phyloP scores from a whole-genome alignment of 176 grass and related monocot species.

The Zoysia japonica region DNA sequence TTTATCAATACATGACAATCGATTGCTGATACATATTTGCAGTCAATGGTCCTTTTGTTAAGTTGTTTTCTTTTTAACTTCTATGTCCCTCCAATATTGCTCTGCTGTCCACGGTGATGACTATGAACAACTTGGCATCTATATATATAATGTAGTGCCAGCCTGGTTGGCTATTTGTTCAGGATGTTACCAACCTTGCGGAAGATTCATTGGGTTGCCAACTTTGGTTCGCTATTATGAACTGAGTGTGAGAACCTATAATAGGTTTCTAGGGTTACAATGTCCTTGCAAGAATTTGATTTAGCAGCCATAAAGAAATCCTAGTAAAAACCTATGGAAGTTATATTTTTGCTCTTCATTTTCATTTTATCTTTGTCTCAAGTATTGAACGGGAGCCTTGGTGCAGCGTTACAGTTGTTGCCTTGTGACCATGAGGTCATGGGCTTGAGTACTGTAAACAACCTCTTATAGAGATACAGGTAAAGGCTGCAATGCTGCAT shows the following conservation, averaged over 20 bases:
- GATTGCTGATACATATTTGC: conserved; percentile 14
- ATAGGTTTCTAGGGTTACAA: background rate
- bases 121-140: conserved; percentile 7
- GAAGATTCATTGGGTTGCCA: background rate
- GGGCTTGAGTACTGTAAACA: no score
- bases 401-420: no score
- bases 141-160: background rate
- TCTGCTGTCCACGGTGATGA: background rate
- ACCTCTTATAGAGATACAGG: no score
- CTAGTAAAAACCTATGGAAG: background rate
- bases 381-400: background rate
- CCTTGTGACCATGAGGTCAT: no score
- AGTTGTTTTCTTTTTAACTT: background rate
- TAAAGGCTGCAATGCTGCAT: no score
- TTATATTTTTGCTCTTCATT: background rate
- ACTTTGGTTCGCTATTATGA: background rate
- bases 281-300: background rate
- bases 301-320: background rate
- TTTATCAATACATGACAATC: background rate
- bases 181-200: background rate
- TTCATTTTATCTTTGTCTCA: background rate
- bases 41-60: conserved; percentile 1
- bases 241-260: background rate
- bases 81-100: no score
- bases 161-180: background rate